Base-by-base conservation (phyloP, 192 early-diverging fungal genomes). In the Haplosporangium gracile region DNA sequence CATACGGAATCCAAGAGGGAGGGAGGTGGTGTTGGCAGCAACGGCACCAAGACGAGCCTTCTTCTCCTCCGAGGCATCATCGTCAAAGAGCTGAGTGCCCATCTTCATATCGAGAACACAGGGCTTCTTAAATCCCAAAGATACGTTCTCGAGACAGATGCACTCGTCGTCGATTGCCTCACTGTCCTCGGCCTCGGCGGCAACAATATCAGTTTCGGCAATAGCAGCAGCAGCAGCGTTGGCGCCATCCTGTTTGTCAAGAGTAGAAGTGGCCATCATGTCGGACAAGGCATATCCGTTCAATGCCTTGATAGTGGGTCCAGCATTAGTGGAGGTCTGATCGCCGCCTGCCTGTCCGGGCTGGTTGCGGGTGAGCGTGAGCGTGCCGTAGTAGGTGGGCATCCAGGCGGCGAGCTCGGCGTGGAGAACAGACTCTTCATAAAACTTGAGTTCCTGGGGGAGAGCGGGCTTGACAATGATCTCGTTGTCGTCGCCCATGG, bases 51-150 rank as follows among this genome's bases (percentile, higher is more conserved):
- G 95, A 77, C 91, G 90, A 32, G 79, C 83, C 10, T 85, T 88
- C 88, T 99, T 99, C 60, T 91, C 94, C 10, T 92, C 92, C 1
- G 86, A 75, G 0, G 97, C 97, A 42, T 95, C 90, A 38, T 93
- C 89, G 63, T 95, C 97, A 81, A 93, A 95, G 43, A 98, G 85
- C 68, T 92, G 91, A 4, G 91, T 91, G 10, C 97, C 98, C 53
- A 99, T 81, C 87, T 99, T 99, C 36, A 98, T 68, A 88, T 99
- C 98, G 57, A 96, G 85, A 16, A 98, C 88, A 77, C 96, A 98
- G 2, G 97, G 94, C 47, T 93, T 88, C 16, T 77, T 89, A 79
- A 97, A 96, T 16, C 91, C 90, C 70, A 83, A 77, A 5, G 95
- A 75, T 49, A 97, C 68, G 72, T 99, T 97, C 79, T 98, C 95